A percentile compares a stretch with the other conserved stretches of the same genome.
These are phyloP conservation scores for Saccharomyces mikatae DNA, from an alignment of 805 yeast species.

Conservation along the genomic window DNA sequence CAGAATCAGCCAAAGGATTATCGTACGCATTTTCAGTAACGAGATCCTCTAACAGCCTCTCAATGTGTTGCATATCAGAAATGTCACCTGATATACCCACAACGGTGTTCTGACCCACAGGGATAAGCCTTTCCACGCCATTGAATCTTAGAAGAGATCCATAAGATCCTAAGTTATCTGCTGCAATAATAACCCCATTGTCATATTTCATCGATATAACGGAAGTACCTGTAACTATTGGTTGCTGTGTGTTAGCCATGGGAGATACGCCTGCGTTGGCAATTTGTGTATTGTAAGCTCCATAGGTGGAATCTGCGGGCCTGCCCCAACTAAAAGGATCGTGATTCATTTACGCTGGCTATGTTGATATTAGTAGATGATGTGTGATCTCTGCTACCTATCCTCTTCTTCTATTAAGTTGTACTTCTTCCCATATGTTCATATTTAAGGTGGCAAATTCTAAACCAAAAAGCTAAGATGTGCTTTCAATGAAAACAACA, in stretches of 20 bases:
- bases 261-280: conserved; percentile 65
- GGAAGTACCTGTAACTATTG: conserved; percentile 93
- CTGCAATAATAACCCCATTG: conserved; percentile 88
- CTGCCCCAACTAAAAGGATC: conserved; percentile 94
- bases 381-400: neutral
- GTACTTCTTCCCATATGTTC: neutral
- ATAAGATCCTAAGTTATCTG: conserved; percentile 87
- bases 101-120: conserved; percentile 76
- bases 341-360: conserved; percentile 70
- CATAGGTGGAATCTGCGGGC: conserved; percentile 77
- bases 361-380: neutral
- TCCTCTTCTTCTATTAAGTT: neutral
- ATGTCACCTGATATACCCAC: conserved; percentile 95
- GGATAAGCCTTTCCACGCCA: conserved; percentile 74
- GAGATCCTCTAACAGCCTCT: conserved; percentile 66
- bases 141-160: conserved; percentile 87
- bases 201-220: conserved; percentile 86
- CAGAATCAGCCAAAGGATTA: conserved; percentile 35
- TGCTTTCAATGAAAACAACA: neutral
- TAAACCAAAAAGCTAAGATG: neutral
- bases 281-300: conserved; percentile 66
- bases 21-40: conserved; percentile 77
- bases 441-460: conserved; percentile 1
- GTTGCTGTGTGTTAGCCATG: conserved; percentile 80
- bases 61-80: conserved; percentile 82